Evolutionary conservation across 257 asterid genomes (phyloP), one percentile per base, ranked within the genome.

Genomic region (Petunia secreta): DNA sequence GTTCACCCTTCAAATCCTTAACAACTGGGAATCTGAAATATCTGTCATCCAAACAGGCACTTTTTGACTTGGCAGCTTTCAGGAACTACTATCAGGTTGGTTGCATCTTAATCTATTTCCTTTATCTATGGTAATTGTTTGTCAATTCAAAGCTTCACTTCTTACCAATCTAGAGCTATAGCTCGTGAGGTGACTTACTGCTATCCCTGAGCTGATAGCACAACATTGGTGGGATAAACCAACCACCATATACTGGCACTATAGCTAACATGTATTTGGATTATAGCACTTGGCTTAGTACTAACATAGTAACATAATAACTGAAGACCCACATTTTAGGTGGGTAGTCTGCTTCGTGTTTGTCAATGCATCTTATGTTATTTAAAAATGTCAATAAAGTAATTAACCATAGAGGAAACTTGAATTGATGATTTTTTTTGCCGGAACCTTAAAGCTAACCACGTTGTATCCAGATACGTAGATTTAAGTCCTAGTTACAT

Each of bases 41-140:
- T 85, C 93, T 96, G 86, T 94, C 99, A 50, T 96, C 99, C 10
- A 96, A 94, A 82, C 99, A 96, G 81, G 98, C 99, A 80, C 94
- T 96, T 41, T 96, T 86, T 85, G 99, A 96, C 87, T 88, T 96
- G 85, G 98, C 99, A 79, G 88, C 82, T 85, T 96, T 96, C 90
- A 89, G 98, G 80, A 88, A 92, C 79, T 90, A 88, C 84, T 96
- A 96, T 84, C 98, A 94, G 99, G 99, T 91, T 89, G 83, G 87
- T 69, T 81, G 50, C 78, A 13, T 34, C 62, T 2, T 50, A 2
- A 34, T 50, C 11, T 50, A 3, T 71, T 10, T 36, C 62, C 11
- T 50, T 6, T 73, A 73, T 73, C 44, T 48, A 1, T 73, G 59
- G 62, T 34, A 50, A 73, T 34, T 11, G 2, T 5, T 4, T 69